Evolutionary conservation across 768 basidiomycete species (phyloP), one percentile per base, ranked within the genome.

Genomic region (Serendipita indica): DNA sequence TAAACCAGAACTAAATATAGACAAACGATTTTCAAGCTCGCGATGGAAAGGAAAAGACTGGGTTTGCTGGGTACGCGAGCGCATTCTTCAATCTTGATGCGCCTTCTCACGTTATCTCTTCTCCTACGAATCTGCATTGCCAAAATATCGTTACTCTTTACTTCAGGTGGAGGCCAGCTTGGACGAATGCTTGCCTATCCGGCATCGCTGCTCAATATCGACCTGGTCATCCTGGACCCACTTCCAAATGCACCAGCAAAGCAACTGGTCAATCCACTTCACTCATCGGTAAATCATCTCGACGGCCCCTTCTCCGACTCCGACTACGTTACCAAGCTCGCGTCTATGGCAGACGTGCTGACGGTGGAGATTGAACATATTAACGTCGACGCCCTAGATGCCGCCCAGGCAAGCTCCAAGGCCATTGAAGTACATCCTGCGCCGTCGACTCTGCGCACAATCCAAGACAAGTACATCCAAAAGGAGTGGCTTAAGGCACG

Each of bases 361-460:
- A 98, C 94, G 0, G 82, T 94, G 57, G 94, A 99, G 74, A 98
- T 97, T 33, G 94, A 99, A 71, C 96, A 99, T 65, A 90, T 99
- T 61, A 80, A 94, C 62, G 88, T 78, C 10, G 73, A 73, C 20
- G 80, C 87, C 0, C 74, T 99, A 7, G 79, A 83, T 54, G 77
- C 81, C 56, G 73, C 87, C 1, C 73, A 79, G 63, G 69, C 64
- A 33, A 37, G 37, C 27, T 57, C 60, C 22, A 65, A 68, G 57
- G 67, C 60, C 12, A 70, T 68, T 12, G 68, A 67, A 20, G 71
- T 71, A 16, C 87, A 89, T 68, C 96, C 94, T 0, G 79, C 77
- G 60, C 89, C 93, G 0, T 71, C 72, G 33, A 93, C 92, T 3
- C 83, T 99, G 67, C 75, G 79, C 41, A 74, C 83, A 58, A 94